Evolutionary conservation across 2,329 filamentous ascomycete genomes (phyloP), one percentile per base, ranked within the genome.

Genomic region (Corynespora cassiicola): DNA sequence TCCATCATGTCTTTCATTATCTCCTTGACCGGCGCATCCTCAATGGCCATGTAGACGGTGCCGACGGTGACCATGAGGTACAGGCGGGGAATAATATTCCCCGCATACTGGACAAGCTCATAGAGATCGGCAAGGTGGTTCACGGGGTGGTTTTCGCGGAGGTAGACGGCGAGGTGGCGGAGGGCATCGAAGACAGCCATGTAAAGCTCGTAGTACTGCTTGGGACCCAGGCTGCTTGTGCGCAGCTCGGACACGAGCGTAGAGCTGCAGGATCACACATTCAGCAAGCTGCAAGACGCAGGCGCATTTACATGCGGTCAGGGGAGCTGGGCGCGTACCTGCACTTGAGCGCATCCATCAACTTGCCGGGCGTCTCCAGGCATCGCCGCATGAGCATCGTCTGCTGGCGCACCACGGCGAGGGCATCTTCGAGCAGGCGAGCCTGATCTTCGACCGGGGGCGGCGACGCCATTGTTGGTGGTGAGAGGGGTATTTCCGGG

Each of bases 1-100:
- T 99, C 94, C 94, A 99, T 99, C 94, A 99, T 99, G 70, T 99
- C 94, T 74, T 99, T 99, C 94, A 99, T 99, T 48, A 99, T 90
- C 76, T 99, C 94, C 74, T 99, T 99, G 55, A 99, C 94, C 1
- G 94, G 94, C 42, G 95, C 94, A 78, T 97, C 94, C 61, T 94
- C 88, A 63, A 99, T 95, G 17, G 89, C 86, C 94, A 99, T 99
- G 76, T 99, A 99, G 31, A 96, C 95, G 2, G 94, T 99, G 42
- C 94, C 94, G 24, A 99, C 95, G 0, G 95, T 99, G 63, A 99
- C 94, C 95, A 99, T 99, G 44, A 99, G 85, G 69, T 99, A 99
- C 47, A 99, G 77, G 52, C 94, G 85, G 16, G 94, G 94, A 42
- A 99, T 86, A 54, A 99, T 97, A 68, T 99, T 99, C 50, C 95